Evolutionary conservation across 805 yeast species (phyloP), one percentile per base, ranked within the genome.

Genomic region (Candida taoyuanica): DNA sequence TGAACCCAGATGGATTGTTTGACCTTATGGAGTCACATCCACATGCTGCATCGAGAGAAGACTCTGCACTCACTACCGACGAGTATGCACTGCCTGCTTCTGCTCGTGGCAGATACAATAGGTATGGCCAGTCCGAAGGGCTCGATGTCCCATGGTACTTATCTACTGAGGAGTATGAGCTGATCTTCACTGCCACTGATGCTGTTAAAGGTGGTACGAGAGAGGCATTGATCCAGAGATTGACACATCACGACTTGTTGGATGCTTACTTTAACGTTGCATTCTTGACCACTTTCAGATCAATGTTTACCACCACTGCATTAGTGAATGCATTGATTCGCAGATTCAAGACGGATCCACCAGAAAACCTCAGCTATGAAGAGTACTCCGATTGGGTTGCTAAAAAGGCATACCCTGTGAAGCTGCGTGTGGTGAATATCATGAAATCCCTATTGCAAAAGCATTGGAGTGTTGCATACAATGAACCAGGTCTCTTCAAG

Each of bases 301-400:
- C 89, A 24, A 84, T 88, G 56, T 73, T 81, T 65, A 70, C 82
- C 3, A 72, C 93, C 2, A 60, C 71, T 8, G 83, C 80, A 36
- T 65, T 89, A 26, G 64, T 85, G 30, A 69, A 70, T 29, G 56
- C 74, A 30, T 62, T 86, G 49, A 72, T 84, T 23, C 71, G 72
- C 28, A 67, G 94, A 39, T 91, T 80, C 60, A 71, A 78, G 39
- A 62, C 76, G 13, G 76, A 75, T 45, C 93, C 96, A 17, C 96
- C 96, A 0, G 96, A 85, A 52, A 95, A 94, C 0, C 62, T 91
- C 43, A 76, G 85, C 42, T 85, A 78, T 53, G 94, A 83, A 44
- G 95, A 86, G 52, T 85, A 84, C 57, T 75, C 77, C 31, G 61
- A 70, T 8, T 87, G 96, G 96, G 68, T 78, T 8, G 76, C 77